phyloP scores from a whole-genome alignment of 768 basidiomycete genomes.

The Pulveroboletus sp. region DNA sequence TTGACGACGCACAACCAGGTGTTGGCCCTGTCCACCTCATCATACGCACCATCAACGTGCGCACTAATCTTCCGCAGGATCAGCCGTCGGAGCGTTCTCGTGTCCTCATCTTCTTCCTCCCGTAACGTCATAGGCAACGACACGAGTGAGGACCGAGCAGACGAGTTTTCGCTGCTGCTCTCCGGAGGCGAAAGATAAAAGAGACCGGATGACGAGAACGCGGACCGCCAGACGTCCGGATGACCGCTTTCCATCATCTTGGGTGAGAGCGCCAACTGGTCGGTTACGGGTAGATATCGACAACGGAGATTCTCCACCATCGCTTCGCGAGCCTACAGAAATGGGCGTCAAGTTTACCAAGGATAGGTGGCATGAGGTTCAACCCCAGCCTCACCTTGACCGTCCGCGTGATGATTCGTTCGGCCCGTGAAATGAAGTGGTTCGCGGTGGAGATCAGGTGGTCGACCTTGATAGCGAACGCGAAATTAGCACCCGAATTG shows the following conservation, averaged over 20 bases:
- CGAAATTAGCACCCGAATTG: slow-evolving; percentile 6
- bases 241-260: neutral
- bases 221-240: slow-evolving; percentile 1
- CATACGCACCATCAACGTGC: slow-evolving; percentile 50
- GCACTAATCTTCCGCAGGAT: slow-evolving; percentile 63
- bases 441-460: slow-evolving; percentile 51
- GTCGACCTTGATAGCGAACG: slow-evolving; percentile 41
- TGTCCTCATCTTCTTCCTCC: slow-evolving; percentile 62
- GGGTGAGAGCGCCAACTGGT: slow-evolving; percentile 22
- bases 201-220: slow-evolving; percentile 5
- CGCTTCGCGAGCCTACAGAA: slow-evolving; percentile 49
- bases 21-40: slow-evolving; percentile 57
- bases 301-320: slow-evolving; percentile 43
- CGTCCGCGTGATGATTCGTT: slow-evolving; percentile 52
- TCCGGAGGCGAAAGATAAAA: slow-evolving; percentile 23
- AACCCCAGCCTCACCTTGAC: slow-evolving; percentile 45
- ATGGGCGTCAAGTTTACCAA: neutral
- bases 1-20: slow-evolving; percentile 63
- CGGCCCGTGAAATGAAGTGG: slow-evolving; percentile 54
- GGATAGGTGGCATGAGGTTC: neutral
- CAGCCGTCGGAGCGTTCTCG: slow-evolving; percentile 56
- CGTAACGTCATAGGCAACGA: slow-evolving; percentile 49
- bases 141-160: slow-evolving; percentile 35
- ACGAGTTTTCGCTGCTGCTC: slow-evolving; percentile 15
- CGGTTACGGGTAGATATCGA: slow-evolving; percentile 20